A percentile compares a stretch with the other conserved stretches of the same genome.
phyloP scores from a whole-genome alignment of 108 stramenopile genomes.

The Nitzschia sp. region DNA sequence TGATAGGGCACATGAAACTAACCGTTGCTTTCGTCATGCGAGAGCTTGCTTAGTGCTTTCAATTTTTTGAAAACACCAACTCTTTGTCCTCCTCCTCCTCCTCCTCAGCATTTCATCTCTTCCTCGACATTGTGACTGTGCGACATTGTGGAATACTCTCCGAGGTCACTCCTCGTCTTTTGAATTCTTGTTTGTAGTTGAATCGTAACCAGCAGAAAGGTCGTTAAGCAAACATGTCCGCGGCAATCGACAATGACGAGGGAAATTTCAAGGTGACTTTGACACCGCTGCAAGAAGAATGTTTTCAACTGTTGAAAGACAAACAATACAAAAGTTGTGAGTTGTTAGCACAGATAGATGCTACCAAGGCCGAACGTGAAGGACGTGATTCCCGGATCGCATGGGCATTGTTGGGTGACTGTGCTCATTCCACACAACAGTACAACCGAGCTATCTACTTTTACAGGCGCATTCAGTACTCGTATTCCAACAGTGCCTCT shows the following conservation, averaged over 20 bases:
- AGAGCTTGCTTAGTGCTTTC: too few relatives aligned
- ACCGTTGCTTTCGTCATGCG: too few relatives aligned
- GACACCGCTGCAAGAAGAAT: slow-evolving; percentile 58
- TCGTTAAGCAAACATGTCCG: too few relatives aligned
- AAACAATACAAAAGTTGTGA: slow-evolving; percentile 75
- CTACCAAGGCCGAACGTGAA: slow-evolving; percentile 48
- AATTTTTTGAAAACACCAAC: too few relatives aligned
- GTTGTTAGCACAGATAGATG: slow-evolving; percentile 63
- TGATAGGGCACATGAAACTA: too few relatives aligned
- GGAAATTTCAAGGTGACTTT: slow-evolving; percentile 1
- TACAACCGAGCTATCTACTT: slow-evolving; percentile 60
- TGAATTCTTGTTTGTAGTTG: too few relatives aligned
- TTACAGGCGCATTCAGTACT: slow-evolving; percentile 49
- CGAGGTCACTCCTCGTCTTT: too few relatives aligned
- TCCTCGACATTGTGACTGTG: too few relatives aligned
- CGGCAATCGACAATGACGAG: background rate
- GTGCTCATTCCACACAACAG: slow-evolving; percentile 51
- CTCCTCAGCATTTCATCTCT: too few relatives aligned
- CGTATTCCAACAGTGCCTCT: slow-evolving; percentile 33
- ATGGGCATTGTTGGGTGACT: slow-evolving; percentile 63
- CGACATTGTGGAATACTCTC: too few relatives aligned
- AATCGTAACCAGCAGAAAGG: too few relatives aligned
- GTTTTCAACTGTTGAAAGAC: slow-evolving; percentile 43
- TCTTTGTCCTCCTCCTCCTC: too few relatives aligned
- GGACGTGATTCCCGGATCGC: slow-evolving; percentile 37